Percentiles rank a stretch among this genome's conserved stretches.
Evolutionary conservation across 2,329 filamentous ascomycete species (phyloP).

Genomic region (Penicillium janthinellum): DNA sequence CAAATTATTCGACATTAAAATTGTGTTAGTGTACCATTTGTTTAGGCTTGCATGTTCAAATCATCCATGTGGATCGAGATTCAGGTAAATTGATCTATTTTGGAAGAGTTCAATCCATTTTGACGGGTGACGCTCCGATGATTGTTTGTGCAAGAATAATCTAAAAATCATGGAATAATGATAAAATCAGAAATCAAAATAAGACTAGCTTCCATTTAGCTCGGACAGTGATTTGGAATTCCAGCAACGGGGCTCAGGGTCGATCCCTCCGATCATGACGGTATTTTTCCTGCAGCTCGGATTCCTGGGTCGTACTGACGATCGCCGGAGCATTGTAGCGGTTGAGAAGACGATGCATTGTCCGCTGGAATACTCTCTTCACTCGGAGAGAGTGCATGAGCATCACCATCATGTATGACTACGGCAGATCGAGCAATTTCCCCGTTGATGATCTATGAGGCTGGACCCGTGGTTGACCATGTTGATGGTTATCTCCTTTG

Average conservation of each 20-base stretch:
- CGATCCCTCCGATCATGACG: constrained; percentile 32
- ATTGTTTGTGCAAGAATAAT: neutral
- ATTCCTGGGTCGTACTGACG: constrained; percentile 30
- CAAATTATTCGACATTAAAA: too few relatives aligned
- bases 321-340: constrained; percentile 24
- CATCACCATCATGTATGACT: neutral
- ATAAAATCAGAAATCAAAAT: neutral
- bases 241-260: constrained; percentile 31
- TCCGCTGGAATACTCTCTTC: too few relatives aligned
- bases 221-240: constrained; percentile 31
- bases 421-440: neutral
- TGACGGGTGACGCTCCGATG: constrained; percentile 2
- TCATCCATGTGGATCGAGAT: neutral
- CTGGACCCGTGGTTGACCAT: neutral
- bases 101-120: neutral
- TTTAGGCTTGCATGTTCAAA: neutral
- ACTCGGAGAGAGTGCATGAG: too few relatives aligned
- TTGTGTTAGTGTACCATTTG: neutral
- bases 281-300: constrained; percentile 30
- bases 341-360: neutral
- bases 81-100: neutral
- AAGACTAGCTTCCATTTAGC: constrained; percentile 15
- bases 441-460: neutral
- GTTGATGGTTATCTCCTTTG: constrained; percentile 2
- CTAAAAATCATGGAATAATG: neutral